phyloP scores from a whole-genome alignment of 2,329 filamentous ascomycete genomes.

The Lachnellula suecica region DNA sequence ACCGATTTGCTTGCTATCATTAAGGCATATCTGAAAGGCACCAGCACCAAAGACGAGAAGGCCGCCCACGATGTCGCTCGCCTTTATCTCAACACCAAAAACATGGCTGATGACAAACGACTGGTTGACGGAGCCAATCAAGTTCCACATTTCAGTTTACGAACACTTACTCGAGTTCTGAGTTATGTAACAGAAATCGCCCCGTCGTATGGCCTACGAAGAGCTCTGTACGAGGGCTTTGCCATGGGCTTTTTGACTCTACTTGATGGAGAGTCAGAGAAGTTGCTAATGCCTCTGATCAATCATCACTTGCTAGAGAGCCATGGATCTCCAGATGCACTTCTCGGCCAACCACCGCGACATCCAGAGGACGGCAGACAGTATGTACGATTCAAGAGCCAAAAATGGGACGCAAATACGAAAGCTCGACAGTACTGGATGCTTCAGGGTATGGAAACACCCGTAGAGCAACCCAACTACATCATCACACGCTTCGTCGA shows the following conservation, averaged over 20 bases:
- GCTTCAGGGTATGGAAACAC: conserved; percentile 66
- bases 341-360: conserved; percentile 76
- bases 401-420: too few relatives aligned
- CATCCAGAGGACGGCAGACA: conserved; percentile 72
- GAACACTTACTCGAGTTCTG: conserved; percentile 86
- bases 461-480: conserved; percentile 80
- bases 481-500: conserved; percentile 96
- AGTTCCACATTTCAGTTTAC: conserved; percentile 93
- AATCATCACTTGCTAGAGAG: conserved; percentile 75
- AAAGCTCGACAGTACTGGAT: conserved; percentile 83
- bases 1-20: conserved; percentile 88
- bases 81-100: conserved; percentile 86
- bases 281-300: conserved; percentile 75
- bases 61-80: conserved; percentile 78
- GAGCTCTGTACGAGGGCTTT: conserved; percentile 91
- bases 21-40: conserved; percentile 77
- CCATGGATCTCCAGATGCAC: conserved; percentile 65
- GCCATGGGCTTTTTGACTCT: conserved; percentile 97
- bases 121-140: conserved; percentile 95
- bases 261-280: conserved; percentile 78
- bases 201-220: conserved; percentile 77
- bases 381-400: conserved; percentile 77
- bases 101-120: conserved; percentile 74
- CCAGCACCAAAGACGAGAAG: conserved; percentile 69
- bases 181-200: conserved; percentile 86